Evolutionary conservation across 1,284 basidiomycete genomes (phyloP).

Genomic region (Neonothopanus nambi): DNA sequence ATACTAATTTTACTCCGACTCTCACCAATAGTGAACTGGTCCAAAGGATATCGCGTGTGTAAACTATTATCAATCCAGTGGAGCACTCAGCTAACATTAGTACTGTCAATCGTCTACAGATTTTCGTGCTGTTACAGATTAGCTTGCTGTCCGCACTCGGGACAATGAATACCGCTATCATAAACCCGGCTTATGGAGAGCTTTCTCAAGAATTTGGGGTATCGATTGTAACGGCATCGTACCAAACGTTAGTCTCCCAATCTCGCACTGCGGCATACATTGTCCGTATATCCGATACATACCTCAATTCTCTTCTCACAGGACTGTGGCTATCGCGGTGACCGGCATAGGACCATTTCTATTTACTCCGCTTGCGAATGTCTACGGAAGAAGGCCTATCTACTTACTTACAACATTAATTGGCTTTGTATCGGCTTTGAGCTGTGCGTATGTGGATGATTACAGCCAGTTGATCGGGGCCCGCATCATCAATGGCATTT

Average conservation of each 20-base stretch:
- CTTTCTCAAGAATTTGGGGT: conserved; percentile 8
- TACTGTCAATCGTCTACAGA: background rate
- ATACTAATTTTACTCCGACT: background rate
- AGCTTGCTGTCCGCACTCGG: conserved; percentile 25
- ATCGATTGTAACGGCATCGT: conserved; percentile 7
- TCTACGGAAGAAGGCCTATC: conserved; percentile 10
- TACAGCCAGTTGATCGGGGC: conserved; percentile 9
- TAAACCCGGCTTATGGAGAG: conserved; percentile 36
- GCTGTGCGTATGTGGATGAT: conserved; percentile 8
- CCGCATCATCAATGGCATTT: conserved; percentile 6
- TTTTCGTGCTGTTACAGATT: conserved; percentile 13
- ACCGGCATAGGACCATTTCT: conserved; percentile 7
- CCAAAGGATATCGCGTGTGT: background rate
- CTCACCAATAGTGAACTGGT: background rate
- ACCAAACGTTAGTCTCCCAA: conserved; percentile 5
- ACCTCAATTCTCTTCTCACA: background rate
- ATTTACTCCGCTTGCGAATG: conserved; percentile 10
- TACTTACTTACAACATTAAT: conserved; percentile 8
- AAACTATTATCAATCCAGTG: too few relatives aligned
- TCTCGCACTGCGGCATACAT: background rate
- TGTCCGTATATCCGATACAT: background rate
- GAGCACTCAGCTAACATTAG: too few relatives aligned
- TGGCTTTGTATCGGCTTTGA: conserved; percentile 6
- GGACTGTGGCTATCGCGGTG: conserved; percentile 5
- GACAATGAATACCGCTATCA: conserved; percentile 27